Conservation (phyloP, 176 grass and related monocot genomes). For the barley (Hordeum vulgare) region MorexV3_pseudomolecules_assembly NC_058521.1:582639316-582639815, state of each 20-base stretch:
- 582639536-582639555: background rate
- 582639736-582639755: slow-evolving; percentile 52
- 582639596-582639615: background rate
- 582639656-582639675: slow-evolving; percentile 53
- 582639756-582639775: slow-evolving; percentile 80
- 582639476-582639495: background rate
- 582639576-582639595: background rate
- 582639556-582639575: background rate
- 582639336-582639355: background rate
- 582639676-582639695: slow-evolving; percentile 51
- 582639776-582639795: slow-evolving; percentile 57
- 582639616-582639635: background rate
- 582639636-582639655: slow-evolving; percentile 30
- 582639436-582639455: background rate
- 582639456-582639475: background rate
- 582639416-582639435: background rate
- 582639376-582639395: background rate
- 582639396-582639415: background rate
- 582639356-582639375: background rate
- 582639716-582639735: slow-evolving; percentile 67
- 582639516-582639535: background rate
- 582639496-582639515: background rate
- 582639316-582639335: background rate
- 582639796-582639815: slow-evolving; percentile 68
- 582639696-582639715: slow-evolving; percentile 67